These are phyloP conservation scores for Brassica rapa DNA, from an alignment of 345 rosid species.

Conservation along the genomic window DNA sequence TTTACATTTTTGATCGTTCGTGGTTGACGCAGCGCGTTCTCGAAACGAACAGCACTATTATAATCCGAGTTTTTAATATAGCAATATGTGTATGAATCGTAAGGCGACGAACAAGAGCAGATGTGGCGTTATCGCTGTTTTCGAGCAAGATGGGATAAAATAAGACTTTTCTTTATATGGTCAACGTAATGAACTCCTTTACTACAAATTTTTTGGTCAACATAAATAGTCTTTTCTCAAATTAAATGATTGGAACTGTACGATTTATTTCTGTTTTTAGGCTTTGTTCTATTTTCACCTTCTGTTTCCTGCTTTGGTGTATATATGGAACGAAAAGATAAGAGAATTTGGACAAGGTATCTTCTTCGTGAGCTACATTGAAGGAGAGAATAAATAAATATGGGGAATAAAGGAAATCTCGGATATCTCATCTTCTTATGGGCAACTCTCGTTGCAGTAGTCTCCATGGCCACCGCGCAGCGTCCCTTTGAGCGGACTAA, in stretches of 20 bases:
- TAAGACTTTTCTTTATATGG: conserved; percentile 14
- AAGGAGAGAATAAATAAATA: background rate
- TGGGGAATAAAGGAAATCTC: conserved; percentile 12
- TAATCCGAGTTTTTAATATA: background rate
- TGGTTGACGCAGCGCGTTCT: too few relatives aligned
- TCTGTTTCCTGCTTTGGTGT: background rate
- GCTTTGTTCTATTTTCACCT: background rate
- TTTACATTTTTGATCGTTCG: too few relatives aligned
- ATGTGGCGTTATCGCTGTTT: background rate
- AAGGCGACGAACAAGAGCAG: background rate
- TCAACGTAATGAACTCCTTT: background rate
- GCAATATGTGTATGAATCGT: background rate
- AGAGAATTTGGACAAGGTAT: background rate
- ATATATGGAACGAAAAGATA: background rate
- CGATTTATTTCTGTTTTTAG: background rate
- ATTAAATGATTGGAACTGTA: conserved; percentile 12
- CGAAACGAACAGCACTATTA: background rate
- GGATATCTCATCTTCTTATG: conserved; percentile 9
- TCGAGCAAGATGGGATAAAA: background rate
- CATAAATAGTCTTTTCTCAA: conserved; percentile 12
- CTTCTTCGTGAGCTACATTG: background rate
- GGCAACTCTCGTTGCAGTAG: conserved; percentile 28
- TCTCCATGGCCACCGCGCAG: conserved; percentile 22
- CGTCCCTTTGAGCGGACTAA: conserved; percentile 49
- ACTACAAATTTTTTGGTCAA: background rate